These are phyloP conservation scores for Babesia ovata DNA, from an alignment of 169 alveolate genomes.

Conservation along the genomic window DNA sequence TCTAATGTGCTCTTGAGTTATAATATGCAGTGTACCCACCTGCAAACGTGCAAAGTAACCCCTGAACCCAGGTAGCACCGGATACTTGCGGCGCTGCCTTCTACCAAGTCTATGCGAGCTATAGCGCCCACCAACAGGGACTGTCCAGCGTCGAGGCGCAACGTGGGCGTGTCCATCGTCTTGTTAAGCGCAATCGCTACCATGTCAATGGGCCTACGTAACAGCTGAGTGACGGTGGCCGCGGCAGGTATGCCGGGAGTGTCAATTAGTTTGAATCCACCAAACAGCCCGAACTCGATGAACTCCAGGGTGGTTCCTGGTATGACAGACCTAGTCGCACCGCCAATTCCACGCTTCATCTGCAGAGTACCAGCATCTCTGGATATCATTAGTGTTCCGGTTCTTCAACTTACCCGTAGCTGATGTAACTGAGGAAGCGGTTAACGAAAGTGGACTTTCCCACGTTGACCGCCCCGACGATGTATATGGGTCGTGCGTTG, in stretches of 20 bases:
- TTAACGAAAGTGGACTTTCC: constrained; percentile 87
- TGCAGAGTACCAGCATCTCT: constrained; percentile 73
- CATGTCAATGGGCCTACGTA: constrained; percentile 70
- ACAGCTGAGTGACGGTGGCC: constrained; percentile 70
- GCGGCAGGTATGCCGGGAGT: constrained; percentile 85
- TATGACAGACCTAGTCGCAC: constrained; percentile 84
- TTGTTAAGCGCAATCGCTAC: constrained; percentile 67
- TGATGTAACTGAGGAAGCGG: constrained; percentile 79
- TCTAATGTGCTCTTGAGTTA: not conserved
- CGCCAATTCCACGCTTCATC: constrained; percentile 78
- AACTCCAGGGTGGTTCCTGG: constrained; percentile 87
- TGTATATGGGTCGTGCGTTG: constrained; percentile 71
- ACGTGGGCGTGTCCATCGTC: constrained; percentile 71
- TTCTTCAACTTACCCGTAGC: constrained; percentile 62
- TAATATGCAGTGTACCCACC: constrained; percentile 1
- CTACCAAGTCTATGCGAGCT: constrained; percentile 66
- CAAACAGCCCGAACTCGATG: constrained; percentile 81
- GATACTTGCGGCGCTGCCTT: constrained; percentile 38
- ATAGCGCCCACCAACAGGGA: constrained; percentile 77
- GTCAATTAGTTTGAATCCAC: constrained; percentile 81
- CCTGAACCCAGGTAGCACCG: constrained; percentile 44
- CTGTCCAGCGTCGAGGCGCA: constrained; percentile 72
- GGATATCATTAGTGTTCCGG: not conserved
- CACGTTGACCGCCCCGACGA: constrained; percentile 84
- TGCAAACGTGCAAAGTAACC: constrained; percentile 51